Percentiles rank a stretch among this genome's conserved stretches.
phyloP scores from a whole-genome alignment of 495 filamentous ascomycete genomes.

The Podospora bellae-mahoneyi region DNA sequence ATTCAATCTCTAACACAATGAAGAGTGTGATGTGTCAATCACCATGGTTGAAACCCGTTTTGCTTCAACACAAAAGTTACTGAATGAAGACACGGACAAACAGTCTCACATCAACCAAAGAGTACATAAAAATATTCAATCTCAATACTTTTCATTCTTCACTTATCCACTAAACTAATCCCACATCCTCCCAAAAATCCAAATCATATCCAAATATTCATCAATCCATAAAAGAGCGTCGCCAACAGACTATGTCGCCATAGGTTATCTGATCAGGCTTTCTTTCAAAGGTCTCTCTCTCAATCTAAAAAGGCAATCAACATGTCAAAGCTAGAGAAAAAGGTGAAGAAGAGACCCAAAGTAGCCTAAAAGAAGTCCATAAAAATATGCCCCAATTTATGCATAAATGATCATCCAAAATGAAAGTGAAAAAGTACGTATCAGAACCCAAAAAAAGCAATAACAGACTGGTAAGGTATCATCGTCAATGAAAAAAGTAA shows the following conservation, averaged over 20 bases:
- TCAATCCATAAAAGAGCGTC: slow-evolving; percentile 3
- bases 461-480: slow-evolving; percentile 15
- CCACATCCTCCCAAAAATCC: neutral
- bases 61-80: neutral
- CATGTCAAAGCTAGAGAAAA: neutral
- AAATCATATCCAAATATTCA: neutral
- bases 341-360: neutral
- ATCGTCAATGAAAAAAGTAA: slow-evolving; percentile 18
- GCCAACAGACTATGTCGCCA: slow-evolving; percentile 9
- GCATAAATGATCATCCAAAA: slow-evolving; percentile 5
- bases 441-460: slow-evolving; percentile 15
- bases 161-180: neutral
- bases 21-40: neutral
- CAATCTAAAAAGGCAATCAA: neutral
- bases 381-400: neutral
- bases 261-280: neutral
- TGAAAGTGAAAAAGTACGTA: neutral
- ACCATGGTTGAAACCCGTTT: neutral
- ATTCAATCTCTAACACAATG: neutral
- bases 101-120: neutral
- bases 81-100: neutral
- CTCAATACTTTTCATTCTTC: neutral
- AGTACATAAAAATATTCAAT: neutral
- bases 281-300: neutral
- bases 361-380: neutral